Base-by-base conservation (phyloP, 306 rosid species). In the Cucumis cinereus region DNA sequence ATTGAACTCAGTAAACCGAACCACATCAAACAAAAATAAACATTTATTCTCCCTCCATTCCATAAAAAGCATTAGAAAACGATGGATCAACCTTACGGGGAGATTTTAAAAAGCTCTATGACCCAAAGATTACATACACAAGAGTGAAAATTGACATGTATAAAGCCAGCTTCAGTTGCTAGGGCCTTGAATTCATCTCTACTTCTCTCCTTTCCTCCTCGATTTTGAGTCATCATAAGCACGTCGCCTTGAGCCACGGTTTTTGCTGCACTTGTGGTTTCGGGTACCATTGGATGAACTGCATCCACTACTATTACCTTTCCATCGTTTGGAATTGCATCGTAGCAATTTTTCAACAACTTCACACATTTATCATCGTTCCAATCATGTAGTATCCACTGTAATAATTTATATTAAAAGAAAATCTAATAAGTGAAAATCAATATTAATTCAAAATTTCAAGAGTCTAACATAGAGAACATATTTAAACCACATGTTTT, bases 191-290 rank as follows among this genome's bases (percentile, higher is more conserved):
- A 91, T 54, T 87, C 86, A 15, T 83, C 73, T 22, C 78, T 68
- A 64, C 10, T 83, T 20, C 90, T 54, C 79, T 86, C 93, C 60
- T 76, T 91, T 54, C 94, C 97, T 12, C 92, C 87, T 0, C 47
- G 76, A 50, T 10, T 49, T 58, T 82, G 86, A 47, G 87, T 82
- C 90, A 87, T 79, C 92, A 91, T 83, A 17, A 66, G 0, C 70
- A 86, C 76, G 74, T 89, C 90, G 0, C 22, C 0, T 23, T 81
- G 81, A 10, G 73, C 56, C 3, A 49, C 33, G 10, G 10, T 23
- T 76, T 57, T 83, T 22, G 2, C 68, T 23, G 69, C 60, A 20
- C 73, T 6, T 40, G 30, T 83, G 7, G 68, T 68, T 78, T 85
- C 87, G 0, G 84, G 80, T 36, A 64, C 23, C 2, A 19, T 26